Base-by-base conservation (phyloP, 2,329 filamentous ascomycete genomes). In the Trichoderma lentiforme region DNA sequence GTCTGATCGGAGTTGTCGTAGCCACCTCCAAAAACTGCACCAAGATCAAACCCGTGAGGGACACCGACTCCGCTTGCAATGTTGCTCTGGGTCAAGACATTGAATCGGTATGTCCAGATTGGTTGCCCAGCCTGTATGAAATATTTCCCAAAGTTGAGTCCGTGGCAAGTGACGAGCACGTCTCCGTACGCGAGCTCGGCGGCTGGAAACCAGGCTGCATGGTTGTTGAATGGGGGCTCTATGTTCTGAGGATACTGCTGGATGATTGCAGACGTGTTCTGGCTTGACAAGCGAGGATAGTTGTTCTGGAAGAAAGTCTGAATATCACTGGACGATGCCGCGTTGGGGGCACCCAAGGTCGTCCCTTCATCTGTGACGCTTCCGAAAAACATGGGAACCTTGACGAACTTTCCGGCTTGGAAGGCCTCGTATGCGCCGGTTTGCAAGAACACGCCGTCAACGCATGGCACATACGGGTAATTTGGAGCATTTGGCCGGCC, bases 41-140 rank as follows among this genome's bases (percentile, higher is more conserved):
- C 85, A 0, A 88, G 73, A 77, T 93, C 91, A 28, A 88, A 85
- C 0, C 87, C 90, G 76, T 93, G 91, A 15, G 86, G 84, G 0
- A 91, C 89, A 0, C 91, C 91, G 4, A 84, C 76, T 3, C 91
- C 91, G 7, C 80, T 77, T 0, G 81, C 82, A n/a, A 86, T 81
- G 53, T 87, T 81, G 14, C 5, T 36, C 32, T 65, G 73, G 12
- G 72, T 72, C 69, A 73, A 70, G 8, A 74, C 73, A n/a, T 72
- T 72, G 39, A 68, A 72, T 6, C 63, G 70, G 32, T 69, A 72
- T 28, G 63, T 56, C 70, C 70, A 72, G 21, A 71, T 26, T 14
- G 70, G 70, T 21, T 57, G 53, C 14, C 70, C 62, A 2, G 70
- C 70, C 21, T 61, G 61, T 6, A 58, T n/a, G 24, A 71, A 66